Evolutionary conservation across 768 basidiomycete genomes (phyloP), one percentile per base, ranked within the genome.

Genomic region (Myochromella boudieri): DNA sequence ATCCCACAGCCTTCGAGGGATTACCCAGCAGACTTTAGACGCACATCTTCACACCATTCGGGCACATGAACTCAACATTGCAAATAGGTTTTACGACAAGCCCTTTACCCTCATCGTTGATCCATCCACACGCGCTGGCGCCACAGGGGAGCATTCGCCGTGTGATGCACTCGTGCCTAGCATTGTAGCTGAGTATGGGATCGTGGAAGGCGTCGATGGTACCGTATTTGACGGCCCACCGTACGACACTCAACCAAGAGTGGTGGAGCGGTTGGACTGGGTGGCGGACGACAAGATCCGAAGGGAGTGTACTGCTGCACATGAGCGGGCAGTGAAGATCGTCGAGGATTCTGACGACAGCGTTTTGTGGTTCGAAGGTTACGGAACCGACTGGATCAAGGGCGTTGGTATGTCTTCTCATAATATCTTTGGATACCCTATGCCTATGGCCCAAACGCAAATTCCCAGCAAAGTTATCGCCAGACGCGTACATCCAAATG

Each of bases 41-140:
- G 78, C 85, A 1, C 93, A 95, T 58, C 74, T 95, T 14, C 81
- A 81, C 52, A 80, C 85, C 46, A 76, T 85, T 40, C 84, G 89
- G 17, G 79, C 81, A 0, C 84, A 84, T 1, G 57, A 66, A 2
- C 68, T 74, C 46, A 82, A 80, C 48, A 78, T 82, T 4, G 71
- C 77, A 33, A 97, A 97, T 57, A 75, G 95, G 26, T 97, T 91
- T 79, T 90, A 84, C 63, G 95, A 98, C 70, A 98, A 97, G 66
- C 76, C 85, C 2, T 78, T 87, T 29, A 85, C 84, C 3, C 68
- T 97, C 44, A 78, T 91, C 38, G 84, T 97, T 28, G 95, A 98
- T 62, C 80, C 85, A 1, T 88, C 86, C 44, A 84, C 85, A 2
- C 83, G 90, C 28, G 89, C 91, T 5, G 90, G 92, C 29, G 87